Evolutionary conservation across 2,329 filamentous ascomycete genomes (phyloP), one percentile per base, ranked within the genome.

Genomic region (Xylaria sp.): DNA sequence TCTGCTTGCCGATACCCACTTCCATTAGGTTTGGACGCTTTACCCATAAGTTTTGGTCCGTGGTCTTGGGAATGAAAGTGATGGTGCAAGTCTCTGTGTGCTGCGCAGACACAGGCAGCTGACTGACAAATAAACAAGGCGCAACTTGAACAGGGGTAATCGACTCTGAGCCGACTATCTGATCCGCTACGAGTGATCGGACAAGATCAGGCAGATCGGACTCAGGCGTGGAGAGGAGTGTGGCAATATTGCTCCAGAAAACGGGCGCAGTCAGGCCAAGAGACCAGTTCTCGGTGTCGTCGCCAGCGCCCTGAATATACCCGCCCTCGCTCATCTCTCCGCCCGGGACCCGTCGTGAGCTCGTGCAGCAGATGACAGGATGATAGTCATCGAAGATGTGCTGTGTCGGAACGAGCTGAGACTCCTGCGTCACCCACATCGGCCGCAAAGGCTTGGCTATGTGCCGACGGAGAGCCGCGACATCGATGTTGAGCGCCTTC

Each of bases 271-370:
- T 96, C 17, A 98, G 86, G 0, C 93, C 93, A 26, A 87, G 83
- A 1, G 94, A 91, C 96, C 96, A 99, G 73, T 93, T 93, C 83
- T 99, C 96, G 13, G 92, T 93, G 78, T 99, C 96, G 79, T 99
- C 96, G 2, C 92, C 96, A 0, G 95, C 95, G 59, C 96, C 96
- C 80, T 98, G 96, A 67, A 99, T 68, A 77, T 99, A 99, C 6
- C 90, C 90, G 3, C 87, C 88, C 69, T 91, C 89, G 33, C 88
- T 88, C 73, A 88, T 84, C 77, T 95, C 93, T 3, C 87, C 89
- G 13, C 89, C 91, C 1, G 82, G 81, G 0, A 94, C 89, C 17
- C 91, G 86, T 38, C 90, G 87, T 1, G 93, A 97, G 13, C 93
- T 92, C 0, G 94, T 97, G 77, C 93, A 96, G 76, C 96, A 92